Base-by-base conservation (phyloP, 441 rosid species). In the Dalechampia spathulata region DNA sequence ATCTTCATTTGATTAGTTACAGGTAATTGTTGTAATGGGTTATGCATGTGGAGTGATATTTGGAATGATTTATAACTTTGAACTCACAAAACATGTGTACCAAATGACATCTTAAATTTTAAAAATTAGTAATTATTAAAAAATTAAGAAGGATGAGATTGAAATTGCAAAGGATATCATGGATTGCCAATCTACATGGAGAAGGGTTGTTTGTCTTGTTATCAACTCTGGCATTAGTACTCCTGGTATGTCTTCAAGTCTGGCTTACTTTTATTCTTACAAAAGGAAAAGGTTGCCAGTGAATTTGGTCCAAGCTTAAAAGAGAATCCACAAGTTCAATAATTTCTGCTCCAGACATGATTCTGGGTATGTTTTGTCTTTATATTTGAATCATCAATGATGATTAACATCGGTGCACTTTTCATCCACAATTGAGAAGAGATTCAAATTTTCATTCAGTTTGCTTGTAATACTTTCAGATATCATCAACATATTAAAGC, bases 211-310 rank as follows among this genome's bases (percentile, higher is more conserved):
- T 0, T 81, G 89, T 71, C 79, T 84, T 40, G 89, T 93, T 5
- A 81, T 91, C 69, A 86, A 80, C 79, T 81, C 94, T 0, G 96
- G 96, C 13, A 80, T 86, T n/a, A 91, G 98, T 69, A 85, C 88
- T 1, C 96, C 96, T 0, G 93, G 96, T 23, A 91, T 91, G 98
- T 88, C 95, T 7, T 61, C 96, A 7, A 91, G 96, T 75, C 89
- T 91, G 34, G 96, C 98, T 0, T 91, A 91, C 68, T 88, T 91
- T 6, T 96, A 91, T 74, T 74, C 87, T 7, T 91, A 91, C 68
- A 53, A 93, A 64, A 84, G 98, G 68, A 87, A 60, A 20, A 74
- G 90, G 27, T 51, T 88, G 73, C 89, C 95, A 0, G 96, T 96
- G 44, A 91, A 91, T 75, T 71, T 91, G 64, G 91, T 88, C 41